Evolutionary conservation across 192 early-diverging fungal genomes (phyloP).

Genomic region (Fimicolochytrium jonesii): DNA sequence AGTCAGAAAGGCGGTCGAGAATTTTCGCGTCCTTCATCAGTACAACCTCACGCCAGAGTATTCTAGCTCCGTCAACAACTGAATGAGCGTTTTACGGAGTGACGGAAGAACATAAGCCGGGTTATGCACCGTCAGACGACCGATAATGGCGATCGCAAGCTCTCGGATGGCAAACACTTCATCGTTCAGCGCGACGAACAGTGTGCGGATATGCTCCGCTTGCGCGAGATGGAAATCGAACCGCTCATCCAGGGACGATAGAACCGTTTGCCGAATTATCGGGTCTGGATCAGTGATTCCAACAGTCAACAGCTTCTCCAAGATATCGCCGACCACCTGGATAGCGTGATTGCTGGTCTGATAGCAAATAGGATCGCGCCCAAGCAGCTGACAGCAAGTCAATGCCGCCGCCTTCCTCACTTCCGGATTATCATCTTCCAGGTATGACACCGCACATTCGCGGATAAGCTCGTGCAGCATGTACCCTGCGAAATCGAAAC

Average conservation of each 20-base stretch:
- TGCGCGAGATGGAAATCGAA: slow-evolving; percentile 90
- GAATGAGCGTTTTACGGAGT: slow-evolving; percentile 77
- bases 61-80: slow-evolving; percentile 87
- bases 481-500: slow-evolving; percentile 81
- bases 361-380: slow-evolving; percentile 75
- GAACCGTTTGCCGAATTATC: slow-evolving; percentile 69
- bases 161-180: slow-evolving; percentile 85
- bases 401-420: slow-evolving; percentile 82
- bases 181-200: slow-evolving; percentile 88
- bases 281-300: slow-evolving; percentile 84
- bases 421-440: slow-evolving; percentile 71
- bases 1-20: too few species aligned
- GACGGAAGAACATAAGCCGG: slow-evolving; percentile 92
- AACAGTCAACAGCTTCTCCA: slow-evolving; percentile 84
- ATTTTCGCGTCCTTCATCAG: too few species aligned
- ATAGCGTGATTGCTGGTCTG: slow-evolving; percentile 68
- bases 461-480: slow-evolving; percentile 87
- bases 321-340: slow-evolving; percentile 77
- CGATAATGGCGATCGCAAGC: slow-evolving; percentile 78
- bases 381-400: slow-evolving; percentile 78
- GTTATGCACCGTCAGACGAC: slow-evolving; percentile 78
- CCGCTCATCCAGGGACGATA: slow-evolving; percentile 70
- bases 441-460: slow-evolving; percentile 76
- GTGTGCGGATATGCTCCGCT: slow-evolving; percentile 81
- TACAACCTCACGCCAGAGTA: slow-evolving; percentile 71